Evolutionary conservation across 257 asterid genomes (phyloP).

Genomic region (Paraleonurus japonicus): DNA sequence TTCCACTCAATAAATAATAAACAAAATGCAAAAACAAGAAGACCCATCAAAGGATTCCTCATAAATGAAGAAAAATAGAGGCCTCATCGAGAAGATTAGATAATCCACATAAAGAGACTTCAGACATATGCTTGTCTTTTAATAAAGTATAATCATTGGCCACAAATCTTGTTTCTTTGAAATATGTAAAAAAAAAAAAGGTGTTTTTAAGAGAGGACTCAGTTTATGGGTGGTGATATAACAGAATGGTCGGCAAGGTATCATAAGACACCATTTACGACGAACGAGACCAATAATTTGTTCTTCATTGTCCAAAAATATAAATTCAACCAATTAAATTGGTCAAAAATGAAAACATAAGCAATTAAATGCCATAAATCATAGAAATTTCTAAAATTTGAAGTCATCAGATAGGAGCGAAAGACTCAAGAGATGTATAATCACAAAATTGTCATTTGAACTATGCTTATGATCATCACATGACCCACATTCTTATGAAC

Average conservation of each 20-base stretch:
- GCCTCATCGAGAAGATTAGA: conserved; percentile 51
- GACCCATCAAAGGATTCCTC: too few relatives aligned
- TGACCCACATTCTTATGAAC: conserved; percentile 22
- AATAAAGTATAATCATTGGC: conserved; percentile 31
- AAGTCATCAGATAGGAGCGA: conserved; percentile 63
- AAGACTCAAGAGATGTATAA: conserved; percentile 41
- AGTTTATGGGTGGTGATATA: conserved; percentile 53
- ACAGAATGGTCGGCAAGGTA: conserved; percentile 63
- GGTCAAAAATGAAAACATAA: too few relatives aligned
- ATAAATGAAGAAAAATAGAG: neutral
- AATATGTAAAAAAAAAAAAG: too few relatives aligned
- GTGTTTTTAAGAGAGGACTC: conserved; percentile 24
- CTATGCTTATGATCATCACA: conserved; percentile 54
- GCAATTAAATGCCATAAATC: neutral
- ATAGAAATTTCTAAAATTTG: too few relatives aligned
- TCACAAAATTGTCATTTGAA: conserved; percentile 47
- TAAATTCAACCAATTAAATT: neutral
- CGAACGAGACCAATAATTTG: conserved; percentile 59
- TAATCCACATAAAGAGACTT: conserved; percentile 28
- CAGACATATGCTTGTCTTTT: conserved; percentile 50
- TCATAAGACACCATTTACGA: conserved; percentile 39
- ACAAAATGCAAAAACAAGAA: too few relatives aligned
- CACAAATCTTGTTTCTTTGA: neutral
- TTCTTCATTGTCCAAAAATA: conserved; percentile 31
- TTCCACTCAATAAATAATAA: conserved; percentile 39